Conservation (phyloP, 768 basidiomycete species). For the Candolleomyces efflorescens region DNA sequence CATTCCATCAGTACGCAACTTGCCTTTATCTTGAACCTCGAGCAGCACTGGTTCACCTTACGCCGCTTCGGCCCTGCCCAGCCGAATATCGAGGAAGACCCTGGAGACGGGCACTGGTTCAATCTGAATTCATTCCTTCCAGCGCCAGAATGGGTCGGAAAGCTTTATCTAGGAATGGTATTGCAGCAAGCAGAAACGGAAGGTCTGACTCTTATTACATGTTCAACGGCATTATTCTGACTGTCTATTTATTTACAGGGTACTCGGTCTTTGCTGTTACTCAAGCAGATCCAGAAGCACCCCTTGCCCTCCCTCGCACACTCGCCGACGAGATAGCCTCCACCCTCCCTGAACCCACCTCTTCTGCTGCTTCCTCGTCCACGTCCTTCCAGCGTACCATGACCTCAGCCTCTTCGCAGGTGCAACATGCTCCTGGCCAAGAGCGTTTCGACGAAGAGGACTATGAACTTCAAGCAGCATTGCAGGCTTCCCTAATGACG, state of each 20-base stretch:
- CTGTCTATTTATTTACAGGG: constrained; percentile 37
- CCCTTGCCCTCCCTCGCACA: constrained; percentile 54
- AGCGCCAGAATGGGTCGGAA: constrained; percentile 78
- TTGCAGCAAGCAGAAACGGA: constrained; percentile 84
- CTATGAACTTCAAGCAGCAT: constrained; percentile 79
- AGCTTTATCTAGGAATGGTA: constrained; percentile 80
- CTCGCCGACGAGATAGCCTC: constrained; percentile 71
- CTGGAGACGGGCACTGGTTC: constrained; percentile 73
- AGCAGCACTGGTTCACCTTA: constrained; percentile 88
- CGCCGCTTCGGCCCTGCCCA: constrained; percentile 67
- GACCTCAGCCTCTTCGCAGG: constrained; percentile 2
- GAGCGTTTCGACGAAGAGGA: constrained; percentile 75
- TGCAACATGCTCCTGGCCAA: constrained; percentile 6
- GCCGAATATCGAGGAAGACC: constrained; percentile 36
- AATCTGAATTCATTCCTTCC: constrained; percentile 77
- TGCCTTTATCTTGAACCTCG: constrained; percentile 82
- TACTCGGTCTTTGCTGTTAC: constrained; percentile 80
- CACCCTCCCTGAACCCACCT: constrained; percentile 53
- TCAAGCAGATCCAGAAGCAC: constrained; percentile 51
- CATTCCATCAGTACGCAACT: constrained; percentile 57
- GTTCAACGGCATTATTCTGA: constrained; percentile 1
- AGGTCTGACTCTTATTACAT: constrained; percentile 37
- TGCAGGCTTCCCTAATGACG: constrained; percentile 71
- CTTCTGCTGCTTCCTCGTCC: constrained; percentile 23
- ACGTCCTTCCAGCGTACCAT: constrained; percentile 5